These are phyloP conservation scores for Cudoniella acicularis DNA, from an alignment of 495 filamentous ascomycete species.

Conservation along the genomic window DNA sequence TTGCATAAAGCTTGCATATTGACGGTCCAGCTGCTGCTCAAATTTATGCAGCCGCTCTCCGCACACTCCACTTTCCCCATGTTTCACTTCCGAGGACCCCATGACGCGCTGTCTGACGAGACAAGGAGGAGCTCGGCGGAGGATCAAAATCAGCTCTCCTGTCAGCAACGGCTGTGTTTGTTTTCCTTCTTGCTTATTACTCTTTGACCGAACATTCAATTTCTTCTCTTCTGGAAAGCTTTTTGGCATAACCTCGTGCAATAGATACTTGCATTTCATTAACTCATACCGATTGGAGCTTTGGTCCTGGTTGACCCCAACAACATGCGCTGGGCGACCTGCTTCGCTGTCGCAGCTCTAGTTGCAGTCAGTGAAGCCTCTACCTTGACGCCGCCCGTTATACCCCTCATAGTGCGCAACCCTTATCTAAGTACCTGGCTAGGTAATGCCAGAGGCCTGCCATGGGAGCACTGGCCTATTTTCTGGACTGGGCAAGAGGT, in stretches of 20 bases:
- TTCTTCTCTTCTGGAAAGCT: neutral
- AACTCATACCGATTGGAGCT: neutral
- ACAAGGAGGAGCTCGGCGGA: neutral
- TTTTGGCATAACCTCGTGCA: neutral
- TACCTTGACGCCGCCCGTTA: conserved; percentile 68
- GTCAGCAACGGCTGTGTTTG: neutral
- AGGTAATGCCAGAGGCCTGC: conserved; percentile 67
- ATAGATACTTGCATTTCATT: neutral
- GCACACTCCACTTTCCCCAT: neutral
- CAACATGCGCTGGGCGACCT: conserved; percentile 25
- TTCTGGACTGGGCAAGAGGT: conserved; percentile 73
- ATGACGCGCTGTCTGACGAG: neutral
- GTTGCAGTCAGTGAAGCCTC: conserved; percentile 38
- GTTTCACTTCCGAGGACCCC: neutral
- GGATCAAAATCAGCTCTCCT: neutral
- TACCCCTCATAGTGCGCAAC: conserved; percentile 86
- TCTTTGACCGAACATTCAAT: neutral
- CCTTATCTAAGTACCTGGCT: conserved; percentile 93
- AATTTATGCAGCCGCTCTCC: neutral
- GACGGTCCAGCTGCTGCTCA: neutral
- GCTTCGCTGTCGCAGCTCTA: conserved; percentile 36
- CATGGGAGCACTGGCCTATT: conserved; percentile 94
- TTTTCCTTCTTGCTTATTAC: neutral
- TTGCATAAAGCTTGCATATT: neutral
- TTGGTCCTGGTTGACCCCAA: neutral